phyloP scores from a whole-genome alignment of 345 rosid genomes.

The Erucastrum elatum region DNA sequence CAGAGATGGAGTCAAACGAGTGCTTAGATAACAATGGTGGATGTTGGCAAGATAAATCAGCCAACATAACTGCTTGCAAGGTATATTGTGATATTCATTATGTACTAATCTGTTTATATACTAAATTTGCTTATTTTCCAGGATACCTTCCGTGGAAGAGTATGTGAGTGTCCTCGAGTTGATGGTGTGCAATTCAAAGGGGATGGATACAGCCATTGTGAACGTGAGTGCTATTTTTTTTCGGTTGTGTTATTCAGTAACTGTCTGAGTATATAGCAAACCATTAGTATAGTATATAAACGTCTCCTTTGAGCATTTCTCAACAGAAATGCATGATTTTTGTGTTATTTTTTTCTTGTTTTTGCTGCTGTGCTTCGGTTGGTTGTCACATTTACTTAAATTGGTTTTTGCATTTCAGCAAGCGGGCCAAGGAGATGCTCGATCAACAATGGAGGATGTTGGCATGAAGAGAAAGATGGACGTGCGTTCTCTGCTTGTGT shows the following conservation, averaged over 20 bases:
- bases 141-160: conserved; percentile 98
- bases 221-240: conserved; percentile 50
- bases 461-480: conserved; percentile 60
- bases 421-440: conserved; percentile 70
- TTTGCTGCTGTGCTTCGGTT: conserved; percentile 14
- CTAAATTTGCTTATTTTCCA: conserved; percentile 32
- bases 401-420: conserved; percentile 40
- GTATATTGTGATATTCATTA: conserved; percentile 39
- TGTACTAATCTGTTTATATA: neutral
- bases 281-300: neutral
- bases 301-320: neutral
- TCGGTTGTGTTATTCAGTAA: neutral
- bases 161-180: conserved; percentile 87
- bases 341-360: neutral
- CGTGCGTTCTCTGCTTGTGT: conserved; percentile 66
- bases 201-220: conserved; percentile 94
- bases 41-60: conserved; percentile 84
- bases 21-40: conserved; percentile 93
- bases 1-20: conserved; percentile 96
- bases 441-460: conserved; percentile 73
- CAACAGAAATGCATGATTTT: neutral
- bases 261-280: neutral
- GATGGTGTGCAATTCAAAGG: conserved; percentile 96
- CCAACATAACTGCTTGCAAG: conserved; percentile 95
- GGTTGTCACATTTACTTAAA: neutral